Base-by-base conservation (phyloP, 1,284 basidiomycete genomes). In the Cerrena zonata region DNA sequence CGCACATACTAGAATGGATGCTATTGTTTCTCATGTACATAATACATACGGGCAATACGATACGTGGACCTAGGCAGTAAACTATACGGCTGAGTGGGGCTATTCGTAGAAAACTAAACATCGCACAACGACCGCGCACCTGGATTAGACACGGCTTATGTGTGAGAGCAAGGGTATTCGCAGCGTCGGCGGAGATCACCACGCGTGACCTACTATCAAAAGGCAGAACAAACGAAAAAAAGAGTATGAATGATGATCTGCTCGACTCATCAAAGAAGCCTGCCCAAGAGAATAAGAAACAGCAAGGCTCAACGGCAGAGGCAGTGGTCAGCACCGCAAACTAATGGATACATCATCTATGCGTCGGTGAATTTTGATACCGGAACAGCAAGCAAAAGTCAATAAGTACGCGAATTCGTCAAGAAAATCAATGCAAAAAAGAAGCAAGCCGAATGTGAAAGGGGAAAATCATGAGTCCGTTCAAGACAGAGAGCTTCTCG, bases 401-500 rank as follows among this genome's bases (percentile, higher is more conserved):
- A 62, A 64, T 64, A 64, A 64, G 57, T n/a, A n/a, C n/a, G n/a
- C n/a, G n/a, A n/a, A n/a, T n/a, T 59, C 58, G 60, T 26, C 36
- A 41, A 23, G 45, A 50, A 40, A 34, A 34, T 34, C 30, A 34
- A n/a, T n/a, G n/a, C n/a, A n/a, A 47, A 48, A 44, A 40, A 41
- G 37, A 34, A 36, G 38, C 38, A 39, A 50, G 39, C 43, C 50
- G 49, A 49, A 57, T 49, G 51, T 49, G 47, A 41, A 56, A 52
- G 53, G 54, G 56, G 55, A 41, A 25, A 39, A 56, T 48, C 52
- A 46, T 44, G 37, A 21, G 44, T 15, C 54, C 45, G 55, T 54
- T 65, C 59, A 69, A 42, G 67, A 68, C 48, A 66, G 63, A 48
- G 66, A 64, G 56, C 62, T 64, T 42, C 64, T 60, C 38, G 64